Evolutionary conservation across 140 eudicot species (phyloP), one percentile per base, ranked within the genome.

Genomic region (Anethum foeniculum): DNA sequence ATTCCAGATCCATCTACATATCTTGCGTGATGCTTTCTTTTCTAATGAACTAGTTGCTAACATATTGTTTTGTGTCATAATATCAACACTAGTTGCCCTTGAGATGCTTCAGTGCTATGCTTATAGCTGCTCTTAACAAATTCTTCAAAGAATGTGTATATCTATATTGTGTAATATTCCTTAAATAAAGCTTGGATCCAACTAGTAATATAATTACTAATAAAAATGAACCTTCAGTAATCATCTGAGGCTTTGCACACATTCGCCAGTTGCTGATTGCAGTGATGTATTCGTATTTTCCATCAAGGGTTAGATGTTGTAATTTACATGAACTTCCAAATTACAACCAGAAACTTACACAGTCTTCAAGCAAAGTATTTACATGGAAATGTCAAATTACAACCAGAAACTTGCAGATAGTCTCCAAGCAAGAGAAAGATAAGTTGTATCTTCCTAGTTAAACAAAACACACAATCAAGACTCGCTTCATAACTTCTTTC

Each of bases 361-460:
- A 23, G 58, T 44, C 11, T 62, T 62, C 16, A 62, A 62, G 71
- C 71, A 62, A 27, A 62, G 30, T 62, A 62, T 62, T 62, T 27
- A 25, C 36, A 62, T 62, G 71, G 16, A 60, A 27, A n/a, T 68
- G 74, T 75, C 62, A 48, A 75, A 28, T 75, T 13, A 25, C 34
- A 44, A n/a, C 78, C 38, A 44, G 78, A 74, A 44, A 74, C 74
- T 74, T 74, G 56, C 38, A 74, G 5, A 23, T 72, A 3, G 51
- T 13, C 43, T 46, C 5, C 38, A 25, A 48, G 64, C 41, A 47
- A 47, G 9, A 27, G 3, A 27, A 75, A 75, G 62, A 8, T n/a
- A 27, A 75, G 36, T 25, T n/a, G 41, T 25, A 75, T 48, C 79
- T 75, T 75, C 43, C 64, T 44, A 13, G 30, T 75, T 5, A 75